Evolutionary conservation across 805 yeast genomes (phyloP).

Genomic region (Candida manassasensis): DNA sequence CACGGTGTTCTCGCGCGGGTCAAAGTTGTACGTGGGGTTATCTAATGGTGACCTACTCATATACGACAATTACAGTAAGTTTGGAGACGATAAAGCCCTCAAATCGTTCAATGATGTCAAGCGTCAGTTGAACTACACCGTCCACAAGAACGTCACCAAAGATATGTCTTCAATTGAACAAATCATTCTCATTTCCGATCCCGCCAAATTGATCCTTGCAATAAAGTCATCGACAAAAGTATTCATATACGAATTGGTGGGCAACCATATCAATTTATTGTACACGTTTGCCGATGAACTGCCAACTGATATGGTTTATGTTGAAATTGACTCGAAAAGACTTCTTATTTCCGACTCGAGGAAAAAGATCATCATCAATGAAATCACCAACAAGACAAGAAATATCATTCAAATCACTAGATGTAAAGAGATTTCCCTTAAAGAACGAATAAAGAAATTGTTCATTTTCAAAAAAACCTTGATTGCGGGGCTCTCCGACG

Average conservation of each 20-base stretch:
- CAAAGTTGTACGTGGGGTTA: conserved; percentile 27
- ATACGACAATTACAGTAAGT: conserved; percentile 7
- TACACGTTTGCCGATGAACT: conserved; percentile 22
- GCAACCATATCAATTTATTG: conserved; percentile 29
- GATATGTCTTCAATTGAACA: conserved; percentile 16
- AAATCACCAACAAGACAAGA: conserved; percentile 24
- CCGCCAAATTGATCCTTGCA: conserved; percentile 19
- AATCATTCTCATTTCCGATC: conserved; percentile 15
- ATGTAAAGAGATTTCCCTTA: conserved; percentile 21
- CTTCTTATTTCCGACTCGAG: conserved; percentile 25
- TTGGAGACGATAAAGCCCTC: conserved; percentile 11
- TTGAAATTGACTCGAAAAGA: conserved; percentile 15
- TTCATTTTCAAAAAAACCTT: conserved; percentile 7
- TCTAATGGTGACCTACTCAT: conserved; percentile 32
- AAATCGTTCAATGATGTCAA: conserved; percentile 24
- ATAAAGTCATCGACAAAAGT: conserved; percentile 21
- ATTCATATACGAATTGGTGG: conserved; percentile 26
- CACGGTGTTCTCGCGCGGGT: conserved; percentile 17
- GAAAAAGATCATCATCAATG: conserved; percentile 25
- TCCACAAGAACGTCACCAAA: conserved; percentile 2
- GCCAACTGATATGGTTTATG: conserved; percentile 14
- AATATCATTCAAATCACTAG: conserved; percentile 25
- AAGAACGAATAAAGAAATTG: conserved; percentile 16
- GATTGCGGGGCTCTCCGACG: conserved; percentile 21
- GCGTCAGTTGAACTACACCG: conserved; percentile 9